Conservation (phyloP, 23 red algal genomes). For the Pyropia haitanensis region DNA sequence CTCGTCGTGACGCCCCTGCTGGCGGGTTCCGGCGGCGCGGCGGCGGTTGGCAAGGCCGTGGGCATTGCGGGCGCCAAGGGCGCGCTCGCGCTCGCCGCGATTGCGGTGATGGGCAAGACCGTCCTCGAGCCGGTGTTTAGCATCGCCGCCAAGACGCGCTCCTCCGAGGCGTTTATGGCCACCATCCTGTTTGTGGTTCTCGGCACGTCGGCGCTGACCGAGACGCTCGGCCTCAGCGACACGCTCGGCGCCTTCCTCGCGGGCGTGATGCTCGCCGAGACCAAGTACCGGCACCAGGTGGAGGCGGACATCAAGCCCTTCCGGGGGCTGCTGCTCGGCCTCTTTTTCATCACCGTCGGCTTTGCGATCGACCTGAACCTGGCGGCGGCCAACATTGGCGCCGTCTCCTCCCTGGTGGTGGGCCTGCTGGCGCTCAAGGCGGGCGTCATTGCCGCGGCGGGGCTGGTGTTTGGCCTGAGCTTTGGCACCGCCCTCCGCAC, state of each 20-base stretch:
- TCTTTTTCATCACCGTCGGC: slow-evolving; percentile 99
- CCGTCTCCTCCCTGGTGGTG: slow-evolving; percentile 58
- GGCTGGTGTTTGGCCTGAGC: slow-evolving; percentile 61
- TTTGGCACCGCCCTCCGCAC: slow-evolving; percentile 72
- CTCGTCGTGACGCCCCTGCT: slow-evolving; percentile 87
- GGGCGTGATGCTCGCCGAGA: slow-evolving; percentile 94
- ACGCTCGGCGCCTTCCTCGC: slow-evolving; percentile 97
- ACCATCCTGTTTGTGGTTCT: slow-evolving; percentile 89
- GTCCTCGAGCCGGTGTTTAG: slow-evolving; percentile 83
- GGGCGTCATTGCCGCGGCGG: slow-evolving; percentile 64
- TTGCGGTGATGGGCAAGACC: slow-evolving; percentile 76
- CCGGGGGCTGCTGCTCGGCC: slow-evolving; percentile 85
- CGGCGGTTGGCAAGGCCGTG: slow-evolving; percentile 55
- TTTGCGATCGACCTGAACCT: slow-evolving; percentile 91
- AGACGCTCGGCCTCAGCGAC: slow-evolving; percentile 80
- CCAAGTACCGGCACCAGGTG: slow-evolving; percentile 85
- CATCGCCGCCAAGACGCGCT: slow-evolving; percentile 64
- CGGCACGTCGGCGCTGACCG: slow-evolving; percentile 78
- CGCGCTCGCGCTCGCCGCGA: slow-evolving; percentile 56
- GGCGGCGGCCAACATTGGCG: slow-evolving; percentile 57
- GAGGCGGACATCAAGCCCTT: slow-evolving; percentile 98
- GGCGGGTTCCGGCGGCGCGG: slow-evolving; percentile 58
- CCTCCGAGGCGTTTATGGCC: slow-evolving; percentile 91
- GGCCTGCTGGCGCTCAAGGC: slow-evolving; percentile 81
- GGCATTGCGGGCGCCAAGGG: slow-evolving; percentile 78